Evolutionary conservation across 2,329 filamentous ascomycete species (phyloP), one percentile per base, ranked within the genome.

Genomic region (Paraconiothyrium brasiliense): DNA sequence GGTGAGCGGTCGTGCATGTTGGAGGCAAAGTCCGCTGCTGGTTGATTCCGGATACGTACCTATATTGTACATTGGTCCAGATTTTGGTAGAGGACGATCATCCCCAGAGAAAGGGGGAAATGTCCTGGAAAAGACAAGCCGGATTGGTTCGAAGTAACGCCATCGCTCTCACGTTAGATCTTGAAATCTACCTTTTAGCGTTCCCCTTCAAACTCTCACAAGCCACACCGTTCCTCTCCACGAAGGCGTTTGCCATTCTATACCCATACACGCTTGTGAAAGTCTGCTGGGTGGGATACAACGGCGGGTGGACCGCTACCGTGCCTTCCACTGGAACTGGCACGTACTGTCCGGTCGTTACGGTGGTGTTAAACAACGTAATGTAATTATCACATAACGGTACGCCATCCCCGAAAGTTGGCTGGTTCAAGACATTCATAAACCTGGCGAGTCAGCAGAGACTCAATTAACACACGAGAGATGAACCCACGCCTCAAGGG

Each of bases 381-480:
- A 79, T 74, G 71, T 82, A 80, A 35, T 81, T 78, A 52, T 84
- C 81, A 71, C 83, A 85, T 8, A 54, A 20, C 0, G 71, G 64
- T 41, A 72, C 68, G 10, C 75, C 75, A 52, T 81, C 73, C 9
- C 76, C 78, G 61, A 84, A 84, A 3, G 76, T 76, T 1, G 84
- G 84, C 70, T 87, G 85, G 67, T 87, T 87, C 4, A 85, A 86
- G 50, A 85, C 75, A 67, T 86, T 86, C 22, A 70, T 69, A 71
- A 83, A 82, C 3, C 50, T 54, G n/a, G 39, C 2, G n/a, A n/a
- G 39, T 41, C 35, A 39, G 20, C 35, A 27, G 10, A 27, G 4
- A n/a, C 11, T 16, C 22, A n/a, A 16, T 27, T 5, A 59, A 85
- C 82, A 1, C 68, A 66, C 3, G 84, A 64, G 0, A 81, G 77